phyloP scores from a whole-genome alignment of 495 filamentous ascomycete species.

The Mycothermus thermophilus region DNA sequence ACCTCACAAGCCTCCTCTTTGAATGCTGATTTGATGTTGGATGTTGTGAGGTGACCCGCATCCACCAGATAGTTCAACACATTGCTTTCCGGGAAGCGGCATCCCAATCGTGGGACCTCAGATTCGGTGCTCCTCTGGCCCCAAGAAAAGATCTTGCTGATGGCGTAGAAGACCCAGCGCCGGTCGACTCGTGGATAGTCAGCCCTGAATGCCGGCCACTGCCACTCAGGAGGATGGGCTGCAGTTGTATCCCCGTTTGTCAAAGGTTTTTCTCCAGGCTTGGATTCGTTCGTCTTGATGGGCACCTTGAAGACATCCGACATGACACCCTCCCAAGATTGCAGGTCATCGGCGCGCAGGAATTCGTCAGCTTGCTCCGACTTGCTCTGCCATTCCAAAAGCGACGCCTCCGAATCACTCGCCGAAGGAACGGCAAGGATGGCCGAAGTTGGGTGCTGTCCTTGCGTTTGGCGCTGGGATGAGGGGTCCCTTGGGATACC shows the following conservation, averaged over 20 bases:
- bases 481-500: constrained; percentile 21
- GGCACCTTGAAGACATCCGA: constrained; percentile 29
- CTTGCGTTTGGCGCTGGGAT: constrained; percentile 4
- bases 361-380: constrained; percentile 33
- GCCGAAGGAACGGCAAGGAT: constrained; percentile 29
- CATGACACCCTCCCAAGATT: constrained; percentile 41
- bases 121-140: constrained; percentile 16
- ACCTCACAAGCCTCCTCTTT: constrained; percentile 31
- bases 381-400: constrained; percentile 21
- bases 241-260: constrained; percentile 1
- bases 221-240: constrained; percentile 18
- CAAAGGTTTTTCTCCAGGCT: constrained; percentile 4
- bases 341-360: constrained; percentile 28
- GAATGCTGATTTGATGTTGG: constrained; percentile 49
- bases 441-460: constrained; percentile 10
- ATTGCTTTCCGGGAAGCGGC: constrained; percentile 38
- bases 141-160: constrained; percentile 36
- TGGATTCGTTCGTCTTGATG: constrained; percentile 11
- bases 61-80: constrained; percentile 47
- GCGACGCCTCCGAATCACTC: constrained; percentile 22
- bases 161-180: constrained; percentile 39
- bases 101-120: constrained; percentile 26
- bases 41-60: constrained; percentile 45
- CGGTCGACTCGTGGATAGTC: constrained; percentile 34
- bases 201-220: constrained; percentile 24